Conservation (phyloP, 1,284 basidiomycete species). For the Xerocomus minutiporus region DNA sequence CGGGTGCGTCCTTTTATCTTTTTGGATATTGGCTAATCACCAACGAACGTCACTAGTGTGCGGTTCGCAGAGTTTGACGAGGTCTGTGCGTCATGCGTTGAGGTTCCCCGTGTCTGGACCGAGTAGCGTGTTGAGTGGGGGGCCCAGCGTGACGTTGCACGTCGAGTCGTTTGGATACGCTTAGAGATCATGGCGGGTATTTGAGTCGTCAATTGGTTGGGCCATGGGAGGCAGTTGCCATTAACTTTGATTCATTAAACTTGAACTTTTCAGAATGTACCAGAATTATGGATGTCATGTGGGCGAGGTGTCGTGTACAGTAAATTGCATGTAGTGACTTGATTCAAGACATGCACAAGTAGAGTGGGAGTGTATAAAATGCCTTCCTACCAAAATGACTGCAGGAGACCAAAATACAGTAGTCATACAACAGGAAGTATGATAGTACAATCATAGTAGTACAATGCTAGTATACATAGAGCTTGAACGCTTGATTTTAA, state of each 20-base stretch:
- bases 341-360: no score
- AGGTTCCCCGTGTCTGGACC: slow-evolving; percentile 36
- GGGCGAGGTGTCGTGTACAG: no score
- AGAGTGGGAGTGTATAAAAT: no score
- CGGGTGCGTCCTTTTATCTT: slow-evolving; percentile 16
- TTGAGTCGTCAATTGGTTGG: neutral
- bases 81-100: slow-evolving; percentile 38
- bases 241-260: neutral
- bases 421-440: neutral
- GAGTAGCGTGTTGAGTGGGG: slow-evolving; percentile 37
- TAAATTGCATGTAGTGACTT: no score
- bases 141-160: slow-evolving; percentile 44
- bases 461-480: neutral
- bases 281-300: neutral
- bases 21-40: neutral
- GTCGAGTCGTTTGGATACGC: slow-evolving; percentile 48
- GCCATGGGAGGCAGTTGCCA: neutral
- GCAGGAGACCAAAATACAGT: neutral
- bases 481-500: neutral
- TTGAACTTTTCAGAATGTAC: neutral
- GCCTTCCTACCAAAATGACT: no score
- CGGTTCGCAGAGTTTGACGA: slow-evolving; percentile 41
- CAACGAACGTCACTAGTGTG: slow-evolving; percentile 37
- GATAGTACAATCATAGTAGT: neutral
- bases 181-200: slow-evolving; percentile 1